A percentile compares a stretch with the other conserved stretches of the same genome.
phyloP scores from a whole-genome alignment of 306 rosid genomes.

The Castanea sativa region DNA sequence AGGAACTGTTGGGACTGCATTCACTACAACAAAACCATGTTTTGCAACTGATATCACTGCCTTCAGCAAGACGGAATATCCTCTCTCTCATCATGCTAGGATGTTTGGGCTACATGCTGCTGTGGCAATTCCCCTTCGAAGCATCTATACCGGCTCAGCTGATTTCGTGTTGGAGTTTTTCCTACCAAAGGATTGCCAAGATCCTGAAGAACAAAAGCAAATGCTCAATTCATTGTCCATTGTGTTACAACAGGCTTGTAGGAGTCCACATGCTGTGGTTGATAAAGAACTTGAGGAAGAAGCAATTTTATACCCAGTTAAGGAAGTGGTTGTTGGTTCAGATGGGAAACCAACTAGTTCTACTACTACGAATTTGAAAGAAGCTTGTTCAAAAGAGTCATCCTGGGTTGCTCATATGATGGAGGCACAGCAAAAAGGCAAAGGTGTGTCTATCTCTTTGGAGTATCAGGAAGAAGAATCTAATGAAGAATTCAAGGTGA shows the following conservation, averaged over 20 bases:
- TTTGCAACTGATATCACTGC: slow-evolving; percentile 48
- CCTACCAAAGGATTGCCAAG: slow-evolving; percentile 50
- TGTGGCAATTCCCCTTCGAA: slow-evolving; percentile 54
- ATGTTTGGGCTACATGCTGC: slow-evolving; percentile 55
- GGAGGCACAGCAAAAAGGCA: slow-evolving; percentile 54
- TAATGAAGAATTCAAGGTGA: slow-evolving; percentile 47
- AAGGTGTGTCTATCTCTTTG: slow-evolving; percentile 43
- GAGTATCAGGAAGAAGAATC: slow-evolving; percentile 44
- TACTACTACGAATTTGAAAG: slow-evolving; percentile 12
- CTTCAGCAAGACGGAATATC: slow-evolving; percentile 55
- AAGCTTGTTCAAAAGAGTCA: slow-evolving; percentile 21
- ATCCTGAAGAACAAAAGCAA: slow-evolving; percentile 42
- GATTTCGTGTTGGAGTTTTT: slow-evolving; percentile 65
- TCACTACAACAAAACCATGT: slow-evolving; percentile 47
- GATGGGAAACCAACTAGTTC: not conserved
- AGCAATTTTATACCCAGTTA: slow-evolving; percentile 6
- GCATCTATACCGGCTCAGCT: slow-evolving; percentile 36
- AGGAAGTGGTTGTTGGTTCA: slow-evolving; percentile 4
- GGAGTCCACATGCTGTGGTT: slow-evolving; percentile 37
- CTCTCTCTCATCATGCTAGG: slow-evolving; percentile 53
- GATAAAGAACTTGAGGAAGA: slow-evolving; percentile 36
- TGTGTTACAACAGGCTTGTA: slow-evolving; percentile 48
- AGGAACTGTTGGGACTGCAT: slow-evolving; percentile 63
- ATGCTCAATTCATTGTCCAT: slow-evolving; percentile 47
- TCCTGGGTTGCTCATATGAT: slow-evolving; percentile 59